Evolutionary conservation across 305 asterid genomes (phyloP).

Genomic region (Solanum hybrid): DNA sequence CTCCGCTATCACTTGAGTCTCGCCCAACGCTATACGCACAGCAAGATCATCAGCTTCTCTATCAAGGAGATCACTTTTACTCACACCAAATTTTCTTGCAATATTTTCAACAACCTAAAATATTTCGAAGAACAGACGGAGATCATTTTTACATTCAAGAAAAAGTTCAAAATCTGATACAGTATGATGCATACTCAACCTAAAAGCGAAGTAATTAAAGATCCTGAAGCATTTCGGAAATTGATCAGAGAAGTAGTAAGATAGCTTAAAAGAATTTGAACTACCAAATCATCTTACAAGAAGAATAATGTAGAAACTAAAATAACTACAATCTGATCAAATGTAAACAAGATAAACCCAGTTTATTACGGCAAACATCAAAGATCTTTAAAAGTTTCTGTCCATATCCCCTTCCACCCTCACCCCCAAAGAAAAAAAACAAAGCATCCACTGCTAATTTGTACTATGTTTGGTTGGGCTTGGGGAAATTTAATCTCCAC

Average conservation of each 20-base stretch:
- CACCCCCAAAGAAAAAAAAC: background rate
- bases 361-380: background rate
- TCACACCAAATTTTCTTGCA: conserved; percentile 75
- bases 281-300: background rate
- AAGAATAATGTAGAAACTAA: background rate
- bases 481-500: background rate
- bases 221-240: background rate
- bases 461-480: background rate
- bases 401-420: background rate
- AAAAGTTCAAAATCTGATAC: background rate
- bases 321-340: background rate
- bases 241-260: background rate
- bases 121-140: conserved; percentile 15
- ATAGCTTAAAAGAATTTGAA: background rate
- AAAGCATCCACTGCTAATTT: background rate
- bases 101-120: conserved; percentile 78
- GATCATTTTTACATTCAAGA: conserved; percentile 7
- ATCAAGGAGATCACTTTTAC: conserved; percentile 79
- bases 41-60: conserved; percentile 79
- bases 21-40: conserved; percentile 82
- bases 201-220: background rate
- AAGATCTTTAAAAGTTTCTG: background rate
- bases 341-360: background rate
- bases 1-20: conserved; percentile 89
- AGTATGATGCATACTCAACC: background rate